These are phyloP conservation scores for Phanerochaete carnosa DNA, from an alignment of 768 basidiomycete genomes.

Conservation along the genomic window DNA sequence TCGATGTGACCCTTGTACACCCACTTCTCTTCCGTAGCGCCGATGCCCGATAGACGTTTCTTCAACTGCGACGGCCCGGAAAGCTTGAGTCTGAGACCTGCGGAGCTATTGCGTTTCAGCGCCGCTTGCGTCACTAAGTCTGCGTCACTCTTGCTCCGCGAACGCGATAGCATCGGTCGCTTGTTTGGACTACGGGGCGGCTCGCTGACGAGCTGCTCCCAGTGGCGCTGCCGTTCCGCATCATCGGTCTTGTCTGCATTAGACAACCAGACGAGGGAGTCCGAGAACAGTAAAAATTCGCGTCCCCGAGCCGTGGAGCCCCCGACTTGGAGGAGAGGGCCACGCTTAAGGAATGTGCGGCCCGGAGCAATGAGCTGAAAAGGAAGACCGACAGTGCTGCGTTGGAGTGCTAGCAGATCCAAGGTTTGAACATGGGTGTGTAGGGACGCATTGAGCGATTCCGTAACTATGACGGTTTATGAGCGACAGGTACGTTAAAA, in stretches of 20 bases:
- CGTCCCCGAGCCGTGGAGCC: slow-evolving; percentile 50
- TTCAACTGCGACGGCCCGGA: slow-evolving; percentile 25
- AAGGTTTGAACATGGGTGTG: slow-evolving; percentile 77
- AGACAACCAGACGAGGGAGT: slow-evolving; percentile 76
- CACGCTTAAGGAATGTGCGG: slow-evolving; percentile 71
- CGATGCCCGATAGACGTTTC: slow-evolving; percentile 25
- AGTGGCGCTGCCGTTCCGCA: slow-evolving; percentile 21
- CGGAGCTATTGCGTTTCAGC: slow-evolving; percentile 13
- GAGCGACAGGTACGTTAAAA: slow-evolving; percentile 7
- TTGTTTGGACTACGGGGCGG: not conserved
- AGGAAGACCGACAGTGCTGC: slow-evolving; percentile 70
- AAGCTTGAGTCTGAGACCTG: slow-evolving; percentile 14
- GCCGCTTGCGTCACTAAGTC: slow-evolving; percentile 36
- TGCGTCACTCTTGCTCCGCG: slow-evolving; percentile 59
- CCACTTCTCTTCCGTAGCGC: slow-evolving; percentile 64
- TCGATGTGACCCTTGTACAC: slow-evolving; percentile 65
- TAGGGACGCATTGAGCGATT: slow-evolving; percentile 75
- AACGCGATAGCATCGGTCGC: slow-evolving; percentile 37
- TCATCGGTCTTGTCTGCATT: slow-evolving; percentile 40
- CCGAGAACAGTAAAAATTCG: slow-evolving; percentile 81
- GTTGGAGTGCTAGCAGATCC: slow-evolving; percentile 73
- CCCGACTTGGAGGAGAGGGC: slow-evolving; percentile 55
- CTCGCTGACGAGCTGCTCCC: slow-evolving; percentile 14
- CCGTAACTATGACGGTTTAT: slow-evolving; percentile 53
- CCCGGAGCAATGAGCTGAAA: slow-evolving; percentile 79